A percentile compares a stretch with the other conserved stretches of the same genome.
These are phyloP conservation scores for Chenopodium album DNA, from an alignment of 148 eudicot species.

Conservation along the genomic window DNA sequence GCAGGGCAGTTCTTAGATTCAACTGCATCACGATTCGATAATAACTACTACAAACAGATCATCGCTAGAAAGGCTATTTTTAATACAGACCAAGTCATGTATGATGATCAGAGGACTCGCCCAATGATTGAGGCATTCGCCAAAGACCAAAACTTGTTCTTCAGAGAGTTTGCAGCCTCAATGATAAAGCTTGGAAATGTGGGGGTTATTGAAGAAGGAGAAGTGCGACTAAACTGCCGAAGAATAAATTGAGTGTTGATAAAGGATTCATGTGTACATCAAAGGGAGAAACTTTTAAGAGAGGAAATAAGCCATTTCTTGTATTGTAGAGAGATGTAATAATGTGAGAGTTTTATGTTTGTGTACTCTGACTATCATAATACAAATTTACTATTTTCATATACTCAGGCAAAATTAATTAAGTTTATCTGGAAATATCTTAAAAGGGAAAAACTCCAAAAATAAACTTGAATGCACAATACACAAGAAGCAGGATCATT, in stretches of 20 bases:
- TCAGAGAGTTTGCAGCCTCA: constrained; percentile 53
- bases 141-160: constrained; percentile 49
- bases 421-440: too few relatives aligned
- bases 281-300: neutral
- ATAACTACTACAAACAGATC: constrained; percentile 43
- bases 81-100: constrained; percentile 48
- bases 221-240: constrained; percentile 48
- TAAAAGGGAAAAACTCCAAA: neutral
- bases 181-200: constrained; percentile 60
- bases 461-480: neutral
- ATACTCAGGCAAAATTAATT: neutral
- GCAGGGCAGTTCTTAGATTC: constrained; percentile 65
- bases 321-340: constrained; percentile 12
- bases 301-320: neutral
- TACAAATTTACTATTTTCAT: neutral
- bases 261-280: neutral
- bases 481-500: neutral
- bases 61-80: constrained; percentile 51
- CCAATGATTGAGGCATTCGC: constrained; percentile 54
- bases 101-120: constrained; percentile 45
- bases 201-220: constrained; percentile 45
- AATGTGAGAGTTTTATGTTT: neutral
- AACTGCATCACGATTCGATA: constrained; percentile 52
- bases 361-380: constrained; percentile 4
- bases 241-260: constrained; percentile 34